Evolutionary conservation across 2,329 filamentous ascomycete species (phyloP), one percentile per base, ranked within the genome.

Genomic region (Diaporthe humulicola): DNA sequence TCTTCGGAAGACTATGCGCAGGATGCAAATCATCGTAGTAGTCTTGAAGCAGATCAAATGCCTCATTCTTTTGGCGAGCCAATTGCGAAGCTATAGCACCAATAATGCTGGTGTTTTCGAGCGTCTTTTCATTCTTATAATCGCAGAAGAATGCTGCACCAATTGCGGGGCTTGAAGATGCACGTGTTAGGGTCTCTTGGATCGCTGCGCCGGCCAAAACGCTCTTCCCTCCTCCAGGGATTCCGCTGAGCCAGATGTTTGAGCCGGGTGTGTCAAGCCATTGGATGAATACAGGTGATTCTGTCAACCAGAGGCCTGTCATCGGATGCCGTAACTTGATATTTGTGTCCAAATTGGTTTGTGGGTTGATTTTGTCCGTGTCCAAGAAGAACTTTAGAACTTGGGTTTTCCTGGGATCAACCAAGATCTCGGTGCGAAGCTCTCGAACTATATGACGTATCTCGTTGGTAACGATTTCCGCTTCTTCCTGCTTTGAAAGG

Each of bases 211-310:
- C 78, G 8, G 79, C 78, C 3, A 82, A 61, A 1, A 82, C 77
- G 0, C 79, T 81, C 58, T 82, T 82, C 1, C 80, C 80, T 19
- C 77, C 79, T 0, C 80, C 80, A 1, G 80, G 78, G 25, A 81
- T 81, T 1, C 80, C 80, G 38, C 70, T 78, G 0, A 81, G 70
- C 80, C 80, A 81, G 4, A 81, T 52, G 4, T 71, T 79, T 2
- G 76, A 76, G 22, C 72, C 69, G 5, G 76, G 52, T 2, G 52
- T 76, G 1, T 70, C 38, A 9, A 78, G 72, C 80, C 81, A 82
- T 1, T 73, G 40, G 17, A 76, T 74, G 36, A 81, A 79, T 2
- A 70, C 64, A 0, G 42, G 70, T 38, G 71, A 57, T 0, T 76
- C 36, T 3, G 69, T 70, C 0, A 81, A 45, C 80, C 80, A 81